Evolutionary conservation across 1,139 yeast species (phyloP).

Genomic region (Yarrowia galli): DNA sequence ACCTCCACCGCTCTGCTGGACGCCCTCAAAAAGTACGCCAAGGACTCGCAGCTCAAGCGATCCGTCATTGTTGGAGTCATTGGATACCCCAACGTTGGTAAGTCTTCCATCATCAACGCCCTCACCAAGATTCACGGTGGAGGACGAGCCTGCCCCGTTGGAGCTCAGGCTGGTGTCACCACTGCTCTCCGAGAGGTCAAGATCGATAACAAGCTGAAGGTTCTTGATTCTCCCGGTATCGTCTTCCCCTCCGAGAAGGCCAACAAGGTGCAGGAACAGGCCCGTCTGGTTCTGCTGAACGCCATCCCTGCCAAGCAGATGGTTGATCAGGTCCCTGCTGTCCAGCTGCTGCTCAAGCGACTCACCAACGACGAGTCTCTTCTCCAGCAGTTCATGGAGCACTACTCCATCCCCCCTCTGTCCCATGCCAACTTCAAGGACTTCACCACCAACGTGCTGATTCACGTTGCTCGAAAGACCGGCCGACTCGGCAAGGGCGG

Average conservation of each 20-base stretch:
- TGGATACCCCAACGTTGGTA: slow-evolving; percentile 96
- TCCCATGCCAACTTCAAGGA: slow-evolving; percentile 57
- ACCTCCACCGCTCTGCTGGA: slow-evolving; percentile 80
- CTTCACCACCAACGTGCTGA: slow-evolving; percentile 74
- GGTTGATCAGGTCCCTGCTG: slow-evolving; percentile 83
- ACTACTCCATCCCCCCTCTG: slow-evolving; percentile 83
- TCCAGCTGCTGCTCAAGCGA: slow-evolving; percentile 76
- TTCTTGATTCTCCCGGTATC: slow-evolving; percentile 96
- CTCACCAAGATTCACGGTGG: slow-evolving; percentile 82
- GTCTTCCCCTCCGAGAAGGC: slow-evolving; percentile 79
- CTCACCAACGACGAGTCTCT: slow-evolving; percentile 65
- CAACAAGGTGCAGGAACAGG: slow-evolving; percentile 73
- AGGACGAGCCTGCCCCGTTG: slow-evolving; percentile 83
- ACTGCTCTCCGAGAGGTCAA: slow-evolving; percentile 91
- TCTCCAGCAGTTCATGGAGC: slow-evolving; percentile 74
- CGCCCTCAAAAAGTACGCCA: slow-evolving; percentile 85
- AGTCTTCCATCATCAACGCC: slow-evolving; percentile 92
- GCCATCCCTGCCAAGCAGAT: slow-evolving; percentile 91
- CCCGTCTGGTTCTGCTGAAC: slow-evolving; percentile 84
- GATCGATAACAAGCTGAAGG: slow-evolving; percentile 84
- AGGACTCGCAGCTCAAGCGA: slow-evolving; percentile 83
- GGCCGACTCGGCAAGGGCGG: slow-evolving; percentile 96
- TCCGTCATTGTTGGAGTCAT: slow-evolving; percentile 95
- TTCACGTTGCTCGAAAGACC: slow-evolving; percentile 89
- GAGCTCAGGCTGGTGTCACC: slow-evolving; percentile 97